These are phyloP conservation scores for Sphaerostilbella broomeana DNA, from an alignment of 2,329 filamentous ascomycete species.

Conservation along the genomic window DNA sequence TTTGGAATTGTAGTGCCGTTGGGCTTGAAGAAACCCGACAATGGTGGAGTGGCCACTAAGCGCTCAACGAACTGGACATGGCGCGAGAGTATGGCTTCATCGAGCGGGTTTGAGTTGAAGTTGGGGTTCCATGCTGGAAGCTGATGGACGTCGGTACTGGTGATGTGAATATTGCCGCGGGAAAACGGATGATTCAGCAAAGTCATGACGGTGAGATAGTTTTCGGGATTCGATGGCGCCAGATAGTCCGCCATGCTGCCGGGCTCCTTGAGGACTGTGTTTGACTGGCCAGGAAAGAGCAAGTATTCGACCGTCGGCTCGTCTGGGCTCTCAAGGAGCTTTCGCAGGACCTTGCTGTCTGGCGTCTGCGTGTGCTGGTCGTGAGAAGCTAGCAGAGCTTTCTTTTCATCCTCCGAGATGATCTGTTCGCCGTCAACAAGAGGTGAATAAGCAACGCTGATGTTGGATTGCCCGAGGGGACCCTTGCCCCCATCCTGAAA, in stretches of 20 bases:
- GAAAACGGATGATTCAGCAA: slow-evolving; percentile 56
- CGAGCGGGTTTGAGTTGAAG: slow-evolving; percentile 40
- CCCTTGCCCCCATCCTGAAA: slow-evolving; percentile 29
- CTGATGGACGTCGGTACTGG: slow-evolving; percentile 32
- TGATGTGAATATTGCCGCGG: slow-evolving; percentile 52
- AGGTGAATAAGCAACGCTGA: slow-evolving; percentile 10
- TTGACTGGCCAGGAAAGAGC: slow-evolving; percentile 25
- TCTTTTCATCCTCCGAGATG: slow-evolving; percentile 1
- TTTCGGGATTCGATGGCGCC: slow-evolving; percentile 22
- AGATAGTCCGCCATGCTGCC: slow-evolving; percentile 14
- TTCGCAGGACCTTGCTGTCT: slow-evolving; percentile 5
- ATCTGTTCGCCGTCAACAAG: slow-evolving; percentile 3
- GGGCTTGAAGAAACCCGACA: slow-evolving; percentile 32
- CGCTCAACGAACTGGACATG: slow-evolving; percentile 37
- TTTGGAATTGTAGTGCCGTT: slow-evolving; percentile 25
- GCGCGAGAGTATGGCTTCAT: slow-evolving; percentile 45
- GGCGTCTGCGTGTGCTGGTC: slow-evolving; percentile 2
- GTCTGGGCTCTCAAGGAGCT: slow-evolving; percentile 20
- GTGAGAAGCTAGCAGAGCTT: slow-evolving; percentile 3
- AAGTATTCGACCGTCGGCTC: slow-evolving; percentile 30
- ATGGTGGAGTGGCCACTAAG: slow-evolving; percentile 31
- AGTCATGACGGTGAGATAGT: slow-evolving; percentile 49
- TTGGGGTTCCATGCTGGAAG: slow-evolving; percentile 29
- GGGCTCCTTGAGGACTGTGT: slow-evolving; percentile 21
- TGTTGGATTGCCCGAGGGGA: slow-evolving; percentile 19